Percentiles rank a stretch among this genome's conserved stretches.
phyloP scores from a whole-genome alignment of 805 yeast species.

The Henningerozyma blattae region DNA sequence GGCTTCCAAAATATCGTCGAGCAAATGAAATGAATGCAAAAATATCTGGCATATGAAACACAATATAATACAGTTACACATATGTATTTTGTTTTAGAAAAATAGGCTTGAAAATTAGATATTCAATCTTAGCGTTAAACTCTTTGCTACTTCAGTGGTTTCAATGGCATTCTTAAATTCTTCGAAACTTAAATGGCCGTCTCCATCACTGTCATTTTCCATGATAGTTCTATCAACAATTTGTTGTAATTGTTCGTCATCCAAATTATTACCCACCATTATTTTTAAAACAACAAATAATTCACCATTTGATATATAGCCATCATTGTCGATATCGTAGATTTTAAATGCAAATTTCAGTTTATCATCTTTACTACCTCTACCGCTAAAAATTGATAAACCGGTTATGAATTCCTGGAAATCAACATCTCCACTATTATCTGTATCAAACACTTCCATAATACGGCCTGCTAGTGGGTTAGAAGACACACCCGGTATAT shows the following conservation, averaged over 20 bases:
- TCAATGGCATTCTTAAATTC: conserved; percentile 67
- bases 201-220: conserved; percentile 85
- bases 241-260: conserved; percentile 83
- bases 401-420: conserved; percentile 89
- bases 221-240: conserved; percentile 92
- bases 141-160: conserved; percentile 44
- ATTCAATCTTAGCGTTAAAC: conserved; percentile 39
- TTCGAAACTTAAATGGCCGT: conserved; percentile 71
- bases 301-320: conserved; percentile 91
- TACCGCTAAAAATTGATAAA: conserved; percentile 75
- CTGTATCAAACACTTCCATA: conserved; percentile 89
- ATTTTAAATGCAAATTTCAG: conserved; percentile 82
- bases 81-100: no score
- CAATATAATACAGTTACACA: no score
- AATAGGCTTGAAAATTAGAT: conserved; percentile 13
- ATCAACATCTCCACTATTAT: conserved; percentile 86
- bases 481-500: conserved; percentile 83
- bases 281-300: conserved; percentile 80
- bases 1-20: no score
- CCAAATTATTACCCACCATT: conserved; percentile 92
- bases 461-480: conserved; percentile 85
- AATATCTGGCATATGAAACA: no score
- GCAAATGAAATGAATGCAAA: no score
- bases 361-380: conserved; percentile 71
- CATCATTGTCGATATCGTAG: conserved; percentile 93